Base-by-base conservation (phyloP, 2,329 filamentous ascomycete species). In the Aotearoamyces nothofagi region DNA sequence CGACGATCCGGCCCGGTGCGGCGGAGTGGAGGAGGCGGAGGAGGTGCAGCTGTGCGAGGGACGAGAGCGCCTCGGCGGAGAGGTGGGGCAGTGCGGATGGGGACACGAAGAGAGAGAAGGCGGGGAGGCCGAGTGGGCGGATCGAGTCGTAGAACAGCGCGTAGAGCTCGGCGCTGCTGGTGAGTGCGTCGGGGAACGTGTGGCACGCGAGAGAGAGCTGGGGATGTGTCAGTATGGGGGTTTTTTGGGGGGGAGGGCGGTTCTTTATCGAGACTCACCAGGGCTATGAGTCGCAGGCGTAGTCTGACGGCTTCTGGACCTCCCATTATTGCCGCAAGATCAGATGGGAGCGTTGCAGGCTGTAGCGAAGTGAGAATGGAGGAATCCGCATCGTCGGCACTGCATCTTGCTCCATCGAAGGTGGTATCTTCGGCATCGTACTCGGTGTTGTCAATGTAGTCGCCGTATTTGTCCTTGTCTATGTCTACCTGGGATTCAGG, bases 391-490 rank as follows among this genome's bases (percentile, higher is more conserved):
- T 74, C 68, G 33, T 71, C 57, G n/a, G n/a, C n/a, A n/a, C n/a
- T n/a, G n/a, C n/a, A n/a, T n/a, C n/a, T n/a, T n/a, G n/a, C n/a
- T n/a, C n/a, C n/a, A 32, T 74, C 69, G 16, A 60, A 22, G 15
- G 40, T 36, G 8, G 32, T 32, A 51, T 37, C 32, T 13, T 24
- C 37, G 22, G 37, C 36, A 11, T 28, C 30, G 8, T 23, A 22
- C 15, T 33, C 27, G 13, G 15, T 27, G 10, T 19, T 26, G 10
- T 15, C 31, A 56, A 20, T 20, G 40, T 76, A 76, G 37, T 73
- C 66, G 9, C 64, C 69, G 31, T 66, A 71, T 30, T 69, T 57
- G 23, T 66, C 61, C 15, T 72, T 68, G 9, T 73, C 66, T 5
- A 76, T 47, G 32, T 77, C 66, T 6, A 74, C 30, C 15, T 50